A percentile compares a stretch with the other conserved stretches of the same genome.
These are phyloP conservation scores for Coemansia sp. DNA, from an alignment of 192 early-diverging fungal genomes.

Conservation along the genomic window DNA sequence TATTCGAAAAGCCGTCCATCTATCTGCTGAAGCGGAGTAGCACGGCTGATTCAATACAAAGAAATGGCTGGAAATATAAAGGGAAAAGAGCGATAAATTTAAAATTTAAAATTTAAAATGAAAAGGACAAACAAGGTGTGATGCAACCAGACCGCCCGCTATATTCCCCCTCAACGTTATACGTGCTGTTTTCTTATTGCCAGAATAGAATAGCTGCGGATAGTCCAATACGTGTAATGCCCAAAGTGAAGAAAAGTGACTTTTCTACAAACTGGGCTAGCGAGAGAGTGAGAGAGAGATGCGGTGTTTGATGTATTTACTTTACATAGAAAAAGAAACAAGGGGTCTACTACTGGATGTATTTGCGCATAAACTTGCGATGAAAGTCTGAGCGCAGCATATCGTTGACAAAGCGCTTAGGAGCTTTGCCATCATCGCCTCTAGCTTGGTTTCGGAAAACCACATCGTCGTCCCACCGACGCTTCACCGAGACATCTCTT, in stretches of 20 bases:
- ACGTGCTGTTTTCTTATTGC: too few species aligned
- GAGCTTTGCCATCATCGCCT: constrained; percentile 79
- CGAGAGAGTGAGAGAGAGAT: too few species aligned
- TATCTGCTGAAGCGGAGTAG: not conserved
- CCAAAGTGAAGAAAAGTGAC: too few species aligned
- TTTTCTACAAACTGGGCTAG: too few species aligned
- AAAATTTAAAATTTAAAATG: not conserved
- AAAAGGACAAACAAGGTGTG: too few species aligned
- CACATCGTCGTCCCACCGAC: constrained; percentile 97
- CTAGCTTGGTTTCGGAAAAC: constrained; percentile 96
- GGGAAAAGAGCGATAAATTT: not conserved
- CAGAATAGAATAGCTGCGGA: too few species aligned
- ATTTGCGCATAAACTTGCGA: constrained; percentile 92
- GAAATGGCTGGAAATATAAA: constrained; percentile 2
- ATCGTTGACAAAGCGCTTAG: constrained; percentile 97
- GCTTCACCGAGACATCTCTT: constrained; percentile 78
- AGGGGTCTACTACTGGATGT: constrained; percentile 50
- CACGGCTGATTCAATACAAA: not conserved
- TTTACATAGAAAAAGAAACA: not conserved
- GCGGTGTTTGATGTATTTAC: not conserved
- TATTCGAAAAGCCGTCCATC: constrained; percentile 39
- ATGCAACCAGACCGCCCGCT: too few species aligned
- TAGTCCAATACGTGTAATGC: too few species aligned
- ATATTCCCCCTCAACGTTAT: too few species aligned
- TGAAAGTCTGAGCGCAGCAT: constrained; percentile 95